phyloP scores from a whole-genome alignment of 2,329 filamentous ascomycete genomes.

The Exophiala phaeomuriformis region DNA sequence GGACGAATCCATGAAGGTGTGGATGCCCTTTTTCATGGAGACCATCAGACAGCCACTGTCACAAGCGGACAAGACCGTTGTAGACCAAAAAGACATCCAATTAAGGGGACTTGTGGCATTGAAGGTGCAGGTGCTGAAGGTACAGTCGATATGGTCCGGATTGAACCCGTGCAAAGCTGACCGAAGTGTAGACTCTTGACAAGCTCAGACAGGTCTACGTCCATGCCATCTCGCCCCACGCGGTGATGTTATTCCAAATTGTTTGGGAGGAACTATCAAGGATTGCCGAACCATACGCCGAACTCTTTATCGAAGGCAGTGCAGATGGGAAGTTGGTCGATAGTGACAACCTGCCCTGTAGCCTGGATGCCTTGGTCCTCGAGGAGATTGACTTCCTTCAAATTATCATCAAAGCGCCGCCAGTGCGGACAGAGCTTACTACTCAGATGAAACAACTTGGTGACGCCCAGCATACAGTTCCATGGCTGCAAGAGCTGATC shows the following conservation, averaged over 20 bases:
- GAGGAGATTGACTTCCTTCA: constrained; percentile 95
- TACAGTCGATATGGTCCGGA: constrained; percentile 28
- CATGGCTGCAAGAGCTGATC: constrained; percentile 84
- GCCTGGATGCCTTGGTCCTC: constrained; percentile 82
- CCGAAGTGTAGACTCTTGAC: constrained; percentile 60
- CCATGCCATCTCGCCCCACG: constrained; percentile 72
- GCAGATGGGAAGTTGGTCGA: constrained; percentile 74
- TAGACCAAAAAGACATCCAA: constrained; percentile 50
- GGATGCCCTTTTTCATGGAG: constrained; percentile 83
- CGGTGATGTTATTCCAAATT: constrained; percentile 71
- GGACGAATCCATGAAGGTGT: constrained; percentile 71
- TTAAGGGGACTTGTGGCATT: constrained; percentile 80
- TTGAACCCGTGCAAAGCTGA: constrained; percentile 15
- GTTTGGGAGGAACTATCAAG: constrained; percentile 81
- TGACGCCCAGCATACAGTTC: constrained; percentile 54
- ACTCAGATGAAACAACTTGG: constrained; percentile 60
- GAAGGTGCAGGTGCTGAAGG: constrained; percentile 86
- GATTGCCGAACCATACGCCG: constrained; percentile 65
- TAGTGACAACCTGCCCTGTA: constrained; percentile 85
- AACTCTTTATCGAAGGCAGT: constrained; percentile 78
- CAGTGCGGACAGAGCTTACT: constrained; percentile 83
- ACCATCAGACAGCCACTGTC: constrained; percentile 70
- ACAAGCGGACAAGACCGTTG: constrained; percentile 1
- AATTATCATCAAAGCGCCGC: constrained; percentile 77
- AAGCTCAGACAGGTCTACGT: constrained; percentile 82